Evolutionary conservation across 148 eudicot genomes (phyloP), one percentile per base, ranked within the genome.

Genomic region (Arctostaphylos glauca): DNA sequence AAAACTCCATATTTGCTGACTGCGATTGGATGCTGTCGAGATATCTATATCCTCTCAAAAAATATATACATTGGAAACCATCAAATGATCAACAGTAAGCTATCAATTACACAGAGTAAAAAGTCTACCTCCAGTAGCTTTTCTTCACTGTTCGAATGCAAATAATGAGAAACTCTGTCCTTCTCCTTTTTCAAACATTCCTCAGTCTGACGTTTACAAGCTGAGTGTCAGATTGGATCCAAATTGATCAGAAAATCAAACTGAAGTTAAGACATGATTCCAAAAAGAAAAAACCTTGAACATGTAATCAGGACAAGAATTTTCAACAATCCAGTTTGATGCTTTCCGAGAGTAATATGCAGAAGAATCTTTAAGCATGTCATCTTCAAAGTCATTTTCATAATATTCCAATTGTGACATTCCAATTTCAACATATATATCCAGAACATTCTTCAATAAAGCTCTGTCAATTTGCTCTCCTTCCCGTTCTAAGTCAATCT

Each of bases 251-350:
- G 18, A 53, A 66, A 68, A 12, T 54, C 52, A 74, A 2, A 64
- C 1, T 10, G 25, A 25, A 48, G 31, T 43, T 2, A 2, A 18
- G 5, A 59, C 64, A 6, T 18, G 7, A 59, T 59, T 59, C 64
- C 64, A 6, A 52, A 52, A 52, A 52, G 9, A 60, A 21, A 76
- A 52, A 59, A 84, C 97, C 92, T 92, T 93, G 84, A 91, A 79
- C 93, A 93, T 88, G 84, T 93, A 93, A 64, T 91, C 97, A 75
- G 97, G 95, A 79, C 93, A 93, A 59, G 95, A 87, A 87, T 91
- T 89, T 77, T 89, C 92, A n/a, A 79, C 79, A 53, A 93, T 92
- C 97, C 93, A 93, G 43, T 78, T 90, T 82, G 93, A 87, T 62
- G 97, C 92, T 86, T 92, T 90, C 80, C 92, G 90, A 60, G 97